These are phyloP conservation scores for Ophiostoma ulmi DNA, from an alignment of 2,329 filamentous ascomycete genomes.

Conservation along the genomic window DNA sequence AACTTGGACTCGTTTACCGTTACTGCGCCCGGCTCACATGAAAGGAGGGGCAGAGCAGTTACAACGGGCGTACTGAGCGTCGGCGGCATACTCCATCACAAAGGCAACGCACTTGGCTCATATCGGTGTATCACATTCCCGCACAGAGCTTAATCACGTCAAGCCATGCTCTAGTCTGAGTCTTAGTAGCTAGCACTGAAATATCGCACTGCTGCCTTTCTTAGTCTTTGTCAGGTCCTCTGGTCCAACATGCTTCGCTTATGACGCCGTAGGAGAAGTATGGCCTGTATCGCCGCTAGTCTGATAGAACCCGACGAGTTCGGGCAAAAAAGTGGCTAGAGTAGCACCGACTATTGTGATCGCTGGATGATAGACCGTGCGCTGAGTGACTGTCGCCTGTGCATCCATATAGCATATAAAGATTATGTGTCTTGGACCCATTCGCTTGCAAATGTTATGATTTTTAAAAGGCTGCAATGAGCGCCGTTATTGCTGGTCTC, in stretches of 20 bases:
- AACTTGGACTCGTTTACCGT: background rate
- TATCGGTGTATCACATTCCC: background rate
- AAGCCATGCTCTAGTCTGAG: background rate
- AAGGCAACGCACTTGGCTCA: background rate
- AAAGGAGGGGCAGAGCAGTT: background rate
- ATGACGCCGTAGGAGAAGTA: no score
- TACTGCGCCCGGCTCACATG: background rate
- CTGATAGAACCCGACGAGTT: background rate
- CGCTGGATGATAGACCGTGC: background rate
- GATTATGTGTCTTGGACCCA: background rate
- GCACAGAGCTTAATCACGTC: slow-evolving; percentile 6
- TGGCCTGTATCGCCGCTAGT: background rate
- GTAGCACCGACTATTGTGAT: slow-evolving; percentile 1
- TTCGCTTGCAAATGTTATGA: background rate
- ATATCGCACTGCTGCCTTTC: background rate
- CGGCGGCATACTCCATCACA: background rate
- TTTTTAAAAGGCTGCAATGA: background rate
- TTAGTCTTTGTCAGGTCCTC: background rate
- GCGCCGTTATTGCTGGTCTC: background rate
- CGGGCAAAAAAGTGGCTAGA: background rate
- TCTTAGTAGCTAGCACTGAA: slow-evolving; percentile 29
- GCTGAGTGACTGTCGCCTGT: background rate
- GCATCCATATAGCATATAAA: background rate
- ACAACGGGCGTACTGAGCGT: background rate
- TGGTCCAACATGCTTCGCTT: background rate